These are phyloP conservation scores for Fonsecaea monophora DNA, from an alignment of 2,329 filamentous ascomycete genomes.

Conservation along the genomic window DNA sequence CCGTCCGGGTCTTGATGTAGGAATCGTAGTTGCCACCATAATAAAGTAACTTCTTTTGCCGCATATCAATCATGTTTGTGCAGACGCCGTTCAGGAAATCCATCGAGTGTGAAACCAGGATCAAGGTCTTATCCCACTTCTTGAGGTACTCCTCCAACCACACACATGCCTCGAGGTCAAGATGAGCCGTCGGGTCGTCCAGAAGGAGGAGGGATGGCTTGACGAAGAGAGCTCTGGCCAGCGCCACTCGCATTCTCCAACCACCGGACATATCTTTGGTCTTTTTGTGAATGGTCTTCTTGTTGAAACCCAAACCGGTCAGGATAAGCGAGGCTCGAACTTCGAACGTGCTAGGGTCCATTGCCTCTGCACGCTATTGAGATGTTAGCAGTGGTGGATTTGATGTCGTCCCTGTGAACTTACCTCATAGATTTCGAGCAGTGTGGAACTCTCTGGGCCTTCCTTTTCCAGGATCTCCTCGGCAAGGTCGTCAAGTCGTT, in stretches of 20 bases:
- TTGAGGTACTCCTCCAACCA: conserved; percentile 99
- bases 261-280: conserved; percentile 99
- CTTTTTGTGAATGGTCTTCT: conserved; percentile 96
- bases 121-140: conserved; percentile 98
- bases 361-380: conserved; percentile 88
- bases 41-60: conserved; percentile 85
- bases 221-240: conserved; percentile 97
- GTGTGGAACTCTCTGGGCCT: conserved; percentile 85
- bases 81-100: conserved; percentile 99
- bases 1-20: conserved; percentile 89
- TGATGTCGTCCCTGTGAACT: conserved; percentile 45
- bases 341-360: conserved; percentile 97
- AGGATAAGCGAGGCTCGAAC: conserved; percentile 95
- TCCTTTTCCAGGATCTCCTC: conserved; percentile 91
- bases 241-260: conserved; percentile 99
- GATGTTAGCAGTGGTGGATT: conserved; percentile 39
- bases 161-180: conserved; percentile 99
- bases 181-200: conserved; percentile 97
- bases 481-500: conserved; percentile 83
- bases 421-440: conserved; percentile 96
- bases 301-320: conserved; percentile 99
- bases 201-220: conserved; percentile 94
- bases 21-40: conserved; percentile 99
- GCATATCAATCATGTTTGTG: conserved; percentile 98
- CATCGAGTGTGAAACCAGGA: conserved; percentile 96